Base-by-base conservation (phyloP, 164 flowering plant species). In the Akebia trifoliata region DNA sequence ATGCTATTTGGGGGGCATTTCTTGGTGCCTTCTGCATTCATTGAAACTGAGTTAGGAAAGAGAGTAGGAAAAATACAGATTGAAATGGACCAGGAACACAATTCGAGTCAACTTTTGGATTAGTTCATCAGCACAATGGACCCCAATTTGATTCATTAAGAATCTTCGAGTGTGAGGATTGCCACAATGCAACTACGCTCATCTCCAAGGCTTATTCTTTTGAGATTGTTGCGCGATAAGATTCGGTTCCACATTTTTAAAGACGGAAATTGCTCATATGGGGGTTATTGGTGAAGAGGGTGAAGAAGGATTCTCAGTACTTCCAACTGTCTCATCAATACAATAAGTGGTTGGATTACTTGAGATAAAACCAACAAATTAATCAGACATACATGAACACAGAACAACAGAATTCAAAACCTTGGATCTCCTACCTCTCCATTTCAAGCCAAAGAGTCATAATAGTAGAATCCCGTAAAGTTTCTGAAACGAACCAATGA, bases 1-100 rank as follows among this genome's bases (percentile, higher is more conserved):
- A 77, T 18, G 71, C 67, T 30, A 59, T 76, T 47, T 79, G 68
- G 81, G 77, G 81, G 30, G 71, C 82, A 50, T 50, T 78, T 58
- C 78, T 81, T 10, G 68, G 63, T 32, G 81, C 80, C 40, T 81
- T 81, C 50, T 39, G 47, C 25, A 74, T 67, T 6, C 78, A 78
- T 64, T 40, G 63, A 49, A 56, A 79, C 42, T 12, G 71, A 79
- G 31, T 43, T 81, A 40, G 81, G 80, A 4, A 66, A 68, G 42
- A 57, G 49, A 30, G 57, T 77, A 1, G 80, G 75, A 4, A 56
- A 67, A 28, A 58, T 49, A 22, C 63, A 79, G 43, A 60, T 79
- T 31, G 66, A 75, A 58, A 8, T 63, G 35, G 80, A 81, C 11
- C 71, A 81, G 0, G 54, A 50, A 17, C 76, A 81, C 48, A 71